Evolutionary conservation across 305 asterid genomes (phyloP).

Genomic region (Fraxinus greggii): DNA sequence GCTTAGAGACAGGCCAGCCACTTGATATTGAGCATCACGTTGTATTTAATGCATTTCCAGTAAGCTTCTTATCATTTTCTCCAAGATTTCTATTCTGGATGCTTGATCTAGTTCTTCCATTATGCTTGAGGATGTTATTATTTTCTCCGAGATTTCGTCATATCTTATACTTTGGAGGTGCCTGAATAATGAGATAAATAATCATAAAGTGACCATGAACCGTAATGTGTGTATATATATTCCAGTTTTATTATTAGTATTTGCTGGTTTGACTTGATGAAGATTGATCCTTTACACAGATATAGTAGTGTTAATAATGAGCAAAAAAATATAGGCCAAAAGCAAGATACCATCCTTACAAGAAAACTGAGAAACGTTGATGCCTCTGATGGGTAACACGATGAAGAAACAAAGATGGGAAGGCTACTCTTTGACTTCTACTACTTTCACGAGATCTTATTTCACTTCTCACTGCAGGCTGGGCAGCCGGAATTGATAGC

Average conservation of each 20-base stretch:
- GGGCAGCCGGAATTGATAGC: conserved; percentile 89
- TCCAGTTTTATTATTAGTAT: background rate
- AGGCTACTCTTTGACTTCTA: background rate
- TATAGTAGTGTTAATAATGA: background rate
- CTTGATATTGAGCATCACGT: conserved; percentile 94
- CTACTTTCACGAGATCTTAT: conserved; percentile 19
- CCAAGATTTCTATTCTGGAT: conserved; percentile 8
- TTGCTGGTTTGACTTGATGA: background rate
- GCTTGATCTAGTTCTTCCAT: conserved; percentile 9
- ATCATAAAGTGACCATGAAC: background rate
- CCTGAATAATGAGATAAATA: background rate
- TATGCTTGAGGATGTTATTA: background rate
- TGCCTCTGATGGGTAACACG: background rate
- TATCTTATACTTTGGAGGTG: background rate
- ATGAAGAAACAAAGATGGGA: background rate
- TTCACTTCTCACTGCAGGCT: conserved; percentile 48
- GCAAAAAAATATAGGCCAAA: conserved; percentile 1
- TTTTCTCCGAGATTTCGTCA: background rate
- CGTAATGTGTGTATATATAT: background rate
- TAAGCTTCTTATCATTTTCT: conserved; percentile 41
- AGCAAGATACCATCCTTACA: background rate
- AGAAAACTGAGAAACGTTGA: background rate
- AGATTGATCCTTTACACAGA: background rate
- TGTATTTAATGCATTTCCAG: conserved; percentile 78
- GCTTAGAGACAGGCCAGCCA: conserved; percentile 90